Conservation (phyloP, 257 asterid genomes). For the Osmanthus fragrans region DNA sequence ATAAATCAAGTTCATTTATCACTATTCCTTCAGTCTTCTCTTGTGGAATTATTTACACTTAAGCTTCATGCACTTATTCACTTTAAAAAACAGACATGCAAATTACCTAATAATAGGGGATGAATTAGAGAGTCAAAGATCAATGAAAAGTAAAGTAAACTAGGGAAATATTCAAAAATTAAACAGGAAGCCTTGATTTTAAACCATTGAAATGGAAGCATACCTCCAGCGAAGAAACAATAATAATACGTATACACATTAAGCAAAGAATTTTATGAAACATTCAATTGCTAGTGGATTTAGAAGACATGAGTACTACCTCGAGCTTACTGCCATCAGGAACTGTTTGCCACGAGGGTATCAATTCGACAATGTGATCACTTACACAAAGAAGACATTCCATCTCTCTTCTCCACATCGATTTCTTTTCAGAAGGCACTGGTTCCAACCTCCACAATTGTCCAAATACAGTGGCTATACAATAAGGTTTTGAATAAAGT, state of each 20-base stretch:
- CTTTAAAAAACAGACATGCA: neutral
- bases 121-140: neutral
- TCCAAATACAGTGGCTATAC: constrained; percentile 84
- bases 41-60: neutral
- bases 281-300: neutral
- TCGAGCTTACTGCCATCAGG: constrained; percentile 83
- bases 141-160: neutral
- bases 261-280: neutral
- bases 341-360: constrained; percentile 72
- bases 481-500: neutral
- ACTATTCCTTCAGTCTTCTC: neutral
- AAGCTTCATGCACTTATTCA: neutral
- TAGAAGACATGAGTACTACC: constrained; percentile 40
- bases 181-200: neutral
- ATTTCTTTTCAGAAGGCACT: constrained; percentile 60
- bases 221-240: neutral
- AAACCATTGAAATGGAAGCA: neutral
- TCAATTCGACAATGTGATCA: constrained; percentile 72
- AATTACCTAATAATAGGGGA: neutral
- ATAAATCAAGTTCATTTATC: neutral
- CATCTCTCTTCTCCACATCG: constrained; percentile 86
- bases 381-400: constrained; percentile 75
- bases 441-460: constrained; percentile 93
- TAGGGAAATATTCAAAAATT: neutral
- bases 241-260: neutral